Evolutionary conservation across 208 protist genomes (phyloP).

Genomic region (Willaertia magna): DNA sequence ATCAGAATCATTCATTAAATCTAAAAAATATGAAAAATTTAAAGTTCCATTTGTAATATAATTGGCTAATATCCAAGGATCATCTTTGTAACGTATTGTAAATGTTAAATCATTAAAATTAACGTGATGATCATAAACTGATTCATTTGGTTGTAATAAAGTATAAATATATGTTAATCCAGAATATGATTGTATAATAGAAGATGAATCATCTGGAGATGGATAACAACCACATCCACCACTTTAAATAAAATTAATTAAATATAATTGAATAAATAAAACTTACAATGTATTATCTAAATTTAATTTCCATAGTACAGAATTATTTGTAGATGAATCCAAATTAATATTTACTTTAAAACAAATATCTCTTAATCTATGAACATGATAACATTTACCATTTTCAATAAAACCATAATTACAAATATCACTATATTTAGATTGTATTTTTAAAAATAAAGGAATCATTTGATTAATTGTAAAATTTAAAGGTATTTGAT

Average conservation of each 20-base stretch:
- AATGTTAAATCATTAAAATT: not conserved
- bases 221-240: not conserved
- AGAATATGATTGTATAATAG: not conserved
- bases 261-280: not conserved
- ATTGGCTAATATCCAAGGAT: not conserved
- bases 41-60: not conserved
- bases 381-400: not conserved
- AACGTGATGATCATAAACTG: not conserved
- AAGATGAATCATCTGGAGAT: too few relatives aligned
- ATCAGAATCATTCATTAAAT: not conserved
- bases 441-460: not conserved
- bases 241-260: not conserved
- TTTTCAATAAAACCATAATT: not conserved
- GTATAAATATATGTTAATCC: not conserved
- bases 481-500: not conserved
- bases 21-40: not conserved
- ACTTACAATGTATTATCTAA: not conserved
- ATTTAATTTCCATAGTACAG: too few relatives aligned
- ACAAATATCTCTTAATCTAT: not conserved
- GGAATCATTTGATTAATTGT: not conserved
- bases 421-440: not conserved
- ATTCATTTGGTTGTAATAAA: not conserved
- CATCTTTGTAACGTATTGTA: not conserved
- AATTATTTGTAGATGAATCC: too few relatives aligned
- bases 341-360: not conserved